Percentiles rank a stretch among this genome's conserved stretches.
These are phyloP conservation scores for Diddensiella transvaalensis DNA, from an alignment of 805 yeast species.

Conservation along the genomic window DNA sequence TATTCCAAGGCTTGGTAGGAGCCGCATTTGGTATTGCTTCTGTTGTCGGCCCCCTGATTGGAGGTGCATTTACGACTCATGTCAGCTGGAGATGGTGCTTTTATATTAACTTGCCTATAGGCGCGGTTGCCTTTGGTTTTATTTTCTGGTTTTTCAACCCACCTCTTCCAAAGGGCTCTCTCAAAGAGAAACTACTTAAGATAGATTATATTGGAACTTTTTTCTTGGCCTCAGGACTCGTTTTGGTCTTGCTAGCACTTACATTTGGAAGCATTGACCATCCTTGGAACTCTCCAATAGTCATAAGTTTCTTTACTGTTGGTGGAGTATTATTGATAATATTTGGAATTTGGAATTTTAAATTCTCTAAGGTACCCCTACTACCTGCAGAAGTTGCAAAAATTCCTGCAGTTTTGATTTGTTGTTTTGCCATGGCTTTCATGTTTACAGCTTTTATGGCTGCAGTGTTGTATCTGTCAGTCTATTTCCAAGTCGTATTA, in stretches of 20 bases:
- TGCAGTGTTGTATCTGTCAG: slow-evolving; percentile 44
- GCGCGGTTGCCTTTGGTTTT: slow-evolving; percentile 32
- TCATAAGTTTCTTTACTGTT: slow-evolving; percentile 41
- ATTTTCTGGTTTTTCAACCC: slow-evolving; percentile 28
- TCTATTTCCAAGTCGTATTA: slow-evolving; percentile 45
- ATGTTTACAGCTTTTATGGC: slow-evolving; percentile 48
- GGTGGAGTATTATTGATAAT: slow-evolving; percentile 42
- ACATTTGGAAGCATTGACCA: slow-evolving; percentile 44
- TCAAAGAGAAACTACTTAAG: slow-evolving; percentile 40
- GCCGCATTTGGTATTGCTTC: slow-evolving; percentile 32
- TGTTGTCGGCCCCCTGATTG: slow-evolving; percentile 54
- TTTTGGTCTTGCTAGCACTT: slow-evolving; percentile 49
- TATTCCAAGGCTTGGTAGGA: slow-evolving; percentile 67
- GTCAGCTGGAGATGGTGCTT: slow-evolving; percentile 54
- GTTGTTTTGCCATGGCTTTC: slow-evolving; percentile 38
- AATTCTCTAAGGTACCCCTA: slow-evolving; percentile 37
- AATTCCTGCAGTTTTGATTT: slow-evolving; percentile 23
- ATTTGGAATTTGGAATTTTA: slow-evolving; percentile 36
- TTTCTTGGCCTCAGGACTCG: slow-evolving; percentile 28
- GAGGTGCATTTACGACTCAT: slow-evolving; percentile 47
- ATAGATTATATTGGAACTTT: slow-evolving; percentile 55
- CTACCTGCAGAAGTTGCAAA: slow-evolving; percentile 26
- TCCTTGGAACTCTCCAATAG: slow-evolving; percentile 53
- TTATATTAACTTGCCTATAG: slow-evolving; percentile 45
- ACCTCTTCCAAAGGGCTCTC: slow-evolving; percentile 41